A percentile compares a stretch with the other conserved stretches of the same genome.
These are phyloP conservation scores for Pythium rhizo-oryzae DNA, from an alignment of 352 stramenopile species.

Conservation along the genomic window DNA sequence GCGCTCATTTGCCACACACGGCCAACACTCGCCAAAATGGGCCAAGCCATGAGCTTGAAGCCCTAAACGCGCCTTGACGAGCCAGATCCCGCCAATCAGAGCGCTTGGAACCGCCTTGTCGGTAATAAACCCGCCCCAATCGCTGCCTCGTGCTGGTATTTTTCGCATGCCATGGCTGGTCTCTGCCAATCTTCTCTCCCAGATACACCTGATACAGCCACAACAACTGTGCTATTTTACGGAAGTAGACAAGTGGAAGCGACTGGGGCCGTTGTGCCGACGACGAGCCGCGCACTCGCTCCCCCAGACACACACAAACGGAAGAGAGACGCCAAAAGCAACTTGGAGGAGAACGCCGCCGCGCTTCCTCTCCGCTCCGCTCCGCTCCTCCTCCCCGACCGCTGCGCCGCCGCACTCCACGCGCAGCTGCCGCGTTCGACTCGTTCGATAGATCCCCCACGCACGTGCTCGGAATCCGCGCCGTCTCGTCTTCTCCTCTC, in stretches of 20 bases:
- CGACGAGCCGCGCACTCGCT: background rate
- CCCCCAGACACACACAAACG: background rate
- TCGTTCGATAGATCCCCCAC: background rate
- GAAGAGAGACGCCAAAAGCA: conserved; percentile 1
- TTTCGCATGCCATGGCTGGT: background rate
- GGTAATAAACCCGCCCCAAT: conserved; percentile 3
- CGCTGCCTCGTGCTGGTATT: background rate
- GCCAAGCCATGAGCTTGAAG: conserved; percentile 6
- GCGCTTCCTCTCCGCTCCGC: background rate
- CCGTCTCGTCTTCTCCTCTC: background rate
- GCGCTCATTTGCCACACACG: background rate
- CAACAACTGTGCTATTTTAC: background rate
- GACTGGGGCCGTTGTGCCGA: conserved; percentile 1
- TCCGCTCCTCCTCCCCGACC: background rate
- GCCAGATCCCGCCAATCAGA: conserved; percentile 7
- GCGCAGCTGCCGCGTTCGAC: background rate
- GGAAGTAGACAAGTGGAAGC: background rate
- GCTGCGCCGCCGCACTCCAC: background rate
- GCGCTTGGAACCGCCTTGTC: background rate
- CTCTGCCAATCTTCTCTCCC: background rate
- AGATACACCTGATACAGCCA: background rate
- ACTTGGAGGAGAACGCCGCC: background rate
- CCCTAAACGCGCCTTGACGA: conserved; percentile 5
- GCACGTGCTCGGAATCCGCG: background rate
- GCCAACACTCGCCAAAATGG: background rate